Percentiles rank a stretch among this genome's conserved stretches.
These are phyloP conservation scores for Wickerhamomyces mucosus DNA, from an alignment of 805 yeast species.

Conservation along the genomic window DNA sequence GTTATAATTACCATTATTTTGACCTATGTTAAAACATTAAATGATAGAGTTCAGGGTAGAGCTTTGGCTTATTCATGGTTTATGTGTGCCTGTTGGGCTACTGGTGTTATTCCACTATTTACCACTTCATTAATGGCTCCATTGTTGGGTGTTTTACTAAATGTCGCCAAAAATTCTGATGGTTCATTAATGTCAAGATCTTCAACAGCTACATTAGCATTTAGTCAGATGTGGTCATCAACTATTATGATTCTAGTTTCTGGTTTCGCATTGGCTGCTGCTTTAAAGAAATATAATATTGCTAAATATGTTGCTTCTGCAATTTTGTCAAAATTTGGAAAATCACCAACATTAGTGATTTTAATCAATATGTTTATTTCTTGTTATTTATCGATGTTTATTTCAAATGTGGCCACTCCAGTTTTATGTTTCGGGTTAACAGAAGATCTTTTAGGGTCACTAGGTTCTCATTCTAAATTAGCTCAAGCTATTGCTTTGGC, in stretches of 20 bases:
- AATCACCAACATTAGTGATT: slow-evolving; percentile 68
- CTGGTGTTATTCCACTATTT: slow-evolving; percentile 87
- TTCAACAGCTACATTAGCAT: slow-evolving; percentile 57
- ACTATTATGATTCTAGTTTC: slow-evolving; percentile 84
- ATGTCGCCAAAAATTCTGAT: slow-evolving; percentile 46
- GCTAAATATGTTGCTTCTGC: slow-evolving; percentile 87
- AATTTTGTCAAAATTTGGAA: slow-evolving; percentile 71
- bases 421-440: slow-evolving; percentile 82
- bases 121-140: slow-evolving; percentile 87
- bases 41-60: slow-evolving; percentile 50
- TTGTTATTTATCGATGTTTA: slow-evolving; percentile 86
- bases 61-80: slow-evolving; percentile 60
- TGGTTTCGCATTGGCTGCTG: slow-evolving; percentile 91
- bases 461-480: slow-evolving; percentile 70
- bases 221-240: slow-evolving; percentile 88
- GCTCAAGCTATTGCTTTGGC: slow-evolving; percentile 82
- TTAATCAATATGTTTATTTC: slow-evolving; percentile 80
- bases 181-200: slow-evolving; percentile 53
- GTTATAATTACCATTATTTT: slow-evolving; percentile 44
- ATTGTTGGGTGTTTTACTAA: slow-evolving; percentile 59
- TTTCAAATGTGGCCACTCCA: slow-evolving; percentile 94
- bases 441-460: slow-evolving; percentile 73
- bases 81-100: slow-evolving; percentile 79
- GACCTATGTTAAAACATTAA: slow-evolving; percentile 49
- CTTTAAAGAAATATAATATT: slow-evolving; percentile 78